phyloP scores from a whole-genome alignment of 2,329 filamentous ascomycete genomes.

The Neofusicoccum kwambonambiense region DNA sequence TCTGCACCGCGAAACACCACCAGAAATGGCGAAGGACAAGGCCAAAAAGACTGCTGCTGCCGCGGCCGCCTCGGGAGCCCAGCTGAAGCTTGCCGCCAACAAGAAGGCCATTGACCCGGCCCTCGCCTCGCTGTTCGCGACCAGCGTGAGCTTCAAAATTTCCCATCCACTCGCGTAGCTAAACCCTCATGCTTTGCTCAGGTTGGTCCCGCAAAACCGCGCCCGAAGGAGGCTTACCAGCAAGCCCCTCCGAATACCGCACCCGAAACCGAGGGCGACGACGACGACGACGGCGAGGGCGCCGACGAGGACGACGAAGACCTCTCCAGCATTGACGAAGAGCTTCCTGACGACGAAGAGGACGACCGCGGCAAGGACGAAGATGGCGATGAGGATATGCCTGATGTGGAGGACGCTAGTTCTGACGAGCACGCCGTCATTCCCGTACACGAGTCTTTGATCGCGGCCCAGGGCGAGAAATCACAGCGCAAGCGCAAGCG shows the following conservation, averaged over 20 bases:
- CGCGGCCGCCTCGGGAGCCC: background rate
- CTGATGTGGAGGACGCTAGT: constrained; percentile 20
- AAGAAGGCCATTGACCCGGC: constrained; percentile 43
- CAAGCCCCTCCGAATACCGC: constrained; percentile 25
- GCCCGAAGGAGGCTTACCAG: constrained; percentile 42
- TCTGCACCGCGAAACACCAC: background rate
- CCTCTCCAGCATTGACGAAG: constrained; percentile 22
- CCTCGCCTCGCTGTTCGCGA: constrained; percentile 50
- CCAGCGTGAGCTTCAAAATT: constrained; percentile 33
- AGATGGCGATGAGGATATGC: constrained; percentile 24
- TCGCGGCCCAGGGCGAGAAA: constrained; percentile 22
- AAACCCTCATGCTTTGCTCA: constrained; percentile 20
- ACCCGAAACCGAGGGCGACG: constrained; percentile 46
- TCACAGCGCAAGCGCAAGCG: constrained; percentile 44
- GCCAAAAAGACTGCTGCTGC: background rate
- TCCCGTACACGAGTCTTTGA: constrained; percentile 32
- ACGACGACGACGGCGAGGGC: constrained; percentile 49
- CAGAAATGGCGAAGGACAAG: constrained; percentile 35
- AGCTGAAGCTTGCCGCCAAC: constrained; percentile 26
- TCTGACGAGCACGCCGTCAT: constrained; percentile 21
- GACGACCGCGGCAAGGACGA: constrained; percentile 24
- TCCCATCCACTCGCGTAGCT: background rate
- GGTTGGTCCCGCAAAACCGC: constrained; percentile 38
- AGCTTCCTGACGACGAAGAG: constrained; percentile 31
- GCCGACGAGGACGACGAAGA: constrained; percentile 29